Evolutionary conservation across 352 stramenopile species (phyloP), one percentile per base, ranked within the genome.

Genomic region (Elongisporangium senticosum): DNA sequence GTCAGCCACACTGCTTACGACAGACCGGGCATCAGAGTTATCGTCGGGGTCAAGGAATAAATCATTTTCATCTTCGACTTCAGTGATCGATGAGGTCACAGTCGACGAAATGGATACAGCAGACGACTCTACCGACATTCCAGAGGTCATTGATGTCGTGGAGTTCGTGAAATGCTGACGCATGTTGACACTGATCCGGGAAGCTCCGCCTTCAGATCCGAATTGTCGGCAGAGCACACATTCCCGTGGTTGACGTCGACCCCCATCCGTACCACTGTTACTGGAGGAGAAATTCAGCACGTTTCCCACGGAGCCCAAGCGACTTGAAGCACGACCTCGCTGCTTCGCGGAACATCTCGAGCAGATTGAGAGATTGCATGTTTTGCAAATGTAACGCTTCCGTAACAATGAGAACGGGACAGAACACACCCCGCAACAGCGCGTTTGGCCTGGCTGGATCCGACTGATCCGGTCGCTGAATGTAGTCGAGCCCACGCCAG

Each of bases 211-310:
- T 21, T 78, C 68, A 7, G 65, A 50, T 19, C 71, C 74, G 67
- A 87, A 90, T 51, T 87, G 77, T 26, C 53, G 63, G 64, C 81
- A 90, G 7, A 90, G 61, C 17, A 87, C 73, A 59, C 81, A 90
- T 65, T 89, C 71, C 20, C 55, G 57, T 43, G 33, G 33, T 43
- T 43, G 33, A 17, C 11, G 33, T 43, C 33, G 33, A 43, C 13
- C 4, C 2, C 33, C 33, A 43, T 2, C 11, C 33, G 33, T 43
- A 43, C 33, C 11, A 43, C 33, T 43, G 13, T 17, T 43, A 17
- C 13, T 43, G 33, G 33, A 43, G 33, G 33, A 14, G 11, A 43
- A 43, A 43, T 43, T 15, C 3, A 43, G 33, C 13, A 43, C 33
- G 33, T 43, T 43, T 43, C 33, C 33, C 33, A 43, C 11, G 33